These are phyloP conservation scores for Erigeron canadensis DNA, from an alignment of 129 eudicot genomes.

Conservation along the genomic window DNA sequence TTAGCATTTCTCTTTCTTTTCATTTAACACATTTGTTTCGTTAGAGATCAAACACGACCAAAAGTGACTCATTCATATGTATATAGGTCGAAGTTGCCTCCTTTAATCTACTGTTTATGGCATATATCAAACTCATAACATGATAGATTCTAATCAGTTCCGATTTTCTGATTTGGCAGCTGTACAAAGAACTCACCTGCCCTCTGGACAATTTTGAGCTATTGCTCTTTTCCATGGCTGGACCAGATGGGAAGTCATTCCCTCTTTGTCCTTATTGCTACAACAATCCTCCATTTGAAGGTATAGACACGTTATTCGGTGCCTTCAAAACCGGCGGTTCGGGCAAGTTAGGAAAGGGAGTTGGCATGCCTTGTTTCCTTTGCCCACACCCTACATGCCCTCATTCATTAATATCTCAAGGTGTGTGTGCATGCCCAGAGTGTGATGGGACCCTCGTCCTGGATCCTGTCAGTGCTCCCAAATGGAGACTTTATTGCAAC, in stretches of 20 bases:
- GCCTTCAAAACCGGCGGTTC: conserved; percentile 51
- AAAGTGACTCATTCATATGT: not conserved
- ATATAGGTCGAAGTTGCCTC: not conserved
- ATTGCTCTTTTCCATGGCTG: conserved; percentile 76
- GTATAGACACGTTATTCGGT: conserved; percentile 63
- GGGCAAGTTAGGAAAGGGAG: conserved; percentile 69
- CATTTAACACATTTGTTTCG: not conserved
- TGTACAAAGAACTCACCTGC: conserved; percentile 85
- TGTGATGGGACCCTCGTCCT: conserved; percentile 79
- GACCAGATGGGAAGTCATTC: conserved; percentile 87
- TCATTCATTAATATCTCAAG: conserved; percentile 80
- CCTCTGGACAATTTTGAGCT: conserved; percentile 96
- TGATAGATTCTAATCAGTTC: conserved; percentile 10
- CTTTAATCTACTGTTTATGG: not conserved
- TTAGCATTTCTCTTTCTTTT: not conserved
- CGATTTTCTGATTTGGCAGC: conserved; percentile 40
- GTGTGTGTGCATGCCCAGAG: conserved; percentile 92
- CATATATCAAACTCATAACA: not conserved
- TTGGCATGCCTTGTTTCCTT: conserved; percentile 91
- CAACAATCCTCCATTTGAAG: conserved; percentile 92
- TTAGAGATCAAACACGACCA: not conserved
- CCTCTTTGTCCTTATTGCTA: conserved; percentile 89
- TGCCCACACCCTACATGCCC: conserved; percentile 84
- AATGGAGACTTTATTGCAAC: conserved; percentile 78
- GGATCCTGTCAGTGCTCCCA: conserved; percentile 73